Percentiles rank a stretch among this genome's conserved stretches.
Evolutionary conservation across 345 rosid genomes (phyloP).

Genomic region (Eucalyptus pumila): DNA sequence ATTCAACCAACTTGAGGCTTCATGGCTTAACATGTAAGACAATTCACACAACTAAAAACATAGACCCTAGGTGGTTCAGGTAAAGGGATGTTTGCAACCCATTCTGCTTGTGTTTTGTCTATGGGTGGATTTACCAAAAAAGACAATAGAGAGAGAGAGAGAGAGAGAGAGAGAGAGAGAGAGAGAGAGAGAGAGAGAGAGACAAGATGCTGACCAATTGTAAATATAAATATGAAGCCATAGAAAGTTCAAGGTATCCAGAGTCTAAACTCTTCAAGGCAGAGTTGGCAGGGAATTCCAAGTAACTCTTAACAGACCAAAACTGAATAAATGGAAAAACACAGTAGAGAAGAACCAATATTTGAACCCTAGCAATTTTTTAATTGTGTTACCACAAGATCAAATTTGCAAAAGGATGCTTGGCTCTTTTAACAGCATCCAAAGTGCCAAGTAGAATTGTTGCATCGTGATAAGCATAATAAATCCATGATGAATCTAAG

Average conservation of each 20-base stretch:
- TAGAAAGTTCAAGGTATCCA: neutral
- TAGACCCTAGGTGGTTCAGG: neutral
- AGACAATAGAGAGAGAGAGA: rapidly evolving
- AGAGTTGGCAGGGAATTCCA: neutral
- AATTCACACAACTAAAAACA: neutral
- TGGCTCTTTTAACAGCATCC: slow-evolving; percentile 43
- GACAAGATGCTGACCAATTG: neutral
- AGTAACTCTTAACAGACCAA: neutral
- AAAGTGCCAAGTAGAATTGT: slow-evolving; percentile 64
- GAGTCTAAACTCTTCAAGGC: neutral
- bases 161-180: too few relatives aligned
- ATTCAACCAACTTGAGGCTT: too few relatives aligned
- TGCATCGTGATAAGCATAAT: slow-evolving; percentile 74
- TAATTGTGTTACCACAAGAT: slow-evolving; percentile 39
- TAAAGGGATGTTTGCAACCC: neutral
- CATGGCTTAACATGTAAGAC: neutral
- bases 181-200: rapidly evolving
- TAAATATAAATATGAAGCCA: neutral
- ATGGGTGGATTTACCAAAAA: neutral
- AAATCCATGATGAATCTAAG: slow-evolving; percentile 85
- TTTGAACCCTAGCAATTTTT: neutral
- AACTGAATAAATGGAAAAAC: neutral
- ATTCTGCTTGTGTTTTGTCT: neutral
- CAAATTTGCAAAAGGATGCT: slow-evolving; percentile 82
- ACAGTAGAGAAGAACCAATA: neutral